Conservation (phyloP, 108 stramenopile species). For the Parietichytrium sp. region DNA sequence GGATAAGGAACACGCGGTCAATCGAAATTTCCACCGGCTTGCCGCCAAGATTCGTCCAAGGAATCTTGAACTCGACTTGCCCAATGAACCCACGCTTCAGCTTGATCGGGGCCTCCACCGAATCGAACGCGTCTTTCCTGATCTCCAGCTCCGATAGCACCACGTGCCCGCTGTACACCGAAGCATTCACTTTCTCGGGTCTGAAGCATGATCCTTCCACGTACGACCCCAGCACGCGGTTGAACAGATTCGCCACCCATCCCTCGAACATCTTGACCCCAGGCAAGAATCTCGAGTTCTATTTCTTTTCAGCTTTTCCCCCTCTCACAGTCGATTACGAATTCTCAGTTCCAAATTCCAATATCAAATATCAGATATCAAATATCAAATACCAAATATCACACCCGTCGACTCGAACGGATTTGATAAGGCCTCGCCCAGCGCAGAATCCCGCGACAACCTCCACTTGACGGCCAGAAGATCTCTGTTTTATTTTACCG, state of each 20-base stretch:
- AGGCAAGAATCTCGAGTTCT: too few relatives aligned
- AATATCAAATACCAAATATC: too few relatives aligned
- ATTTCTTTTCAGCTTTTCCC: too few relatives aligned
- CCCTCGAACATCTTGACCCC: slow-evolving; percentile 37
- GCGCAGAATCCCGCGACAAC: too few relatives aligned
- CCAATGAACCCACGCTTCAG: slow-evolving; percentile 9
- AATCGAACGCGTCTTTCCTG: slow-evolving; percentile 5
- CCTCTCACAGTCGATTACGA: too few relatives aligned
- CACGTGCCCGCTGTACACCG: slow-evolving; percentile 17
- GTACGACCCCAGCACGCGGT: slow-evolving; percentile 5
- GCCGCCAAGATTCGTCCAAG: slow-evolving; percentile 15
- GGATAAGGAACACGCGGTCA: slow-evolving; percentile 15
- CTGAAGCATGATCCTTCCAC: slow-evolving; percentile 31
- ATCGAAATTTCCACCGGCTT: slow-evolving; percentile 23
- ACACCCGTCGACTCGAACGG: too few relatives aligned
- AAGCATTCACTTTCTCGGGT: background rate
- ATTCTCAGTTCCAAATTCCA: too few relatives aligned
- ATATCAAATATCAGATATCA: too few relatives aligned
- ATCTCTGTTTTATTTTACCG: too few relatives aligned
- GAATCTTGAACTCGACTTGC: slow-evolving; percentile 33
- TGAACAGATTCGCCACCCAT: slow-evolving; percentile 15
- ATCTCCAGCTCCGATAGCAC: slow-evolving; percentile 19
- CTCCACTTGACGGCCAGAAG: too few relatives aligned
- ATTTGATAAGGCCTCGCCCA: too few relatives aligned
- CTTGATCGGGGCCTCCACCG: slow-evolving; percentile 4